Conservation (phyloP, 208 protist genomes). For the Balamuthia mandrillaris region DNA sequence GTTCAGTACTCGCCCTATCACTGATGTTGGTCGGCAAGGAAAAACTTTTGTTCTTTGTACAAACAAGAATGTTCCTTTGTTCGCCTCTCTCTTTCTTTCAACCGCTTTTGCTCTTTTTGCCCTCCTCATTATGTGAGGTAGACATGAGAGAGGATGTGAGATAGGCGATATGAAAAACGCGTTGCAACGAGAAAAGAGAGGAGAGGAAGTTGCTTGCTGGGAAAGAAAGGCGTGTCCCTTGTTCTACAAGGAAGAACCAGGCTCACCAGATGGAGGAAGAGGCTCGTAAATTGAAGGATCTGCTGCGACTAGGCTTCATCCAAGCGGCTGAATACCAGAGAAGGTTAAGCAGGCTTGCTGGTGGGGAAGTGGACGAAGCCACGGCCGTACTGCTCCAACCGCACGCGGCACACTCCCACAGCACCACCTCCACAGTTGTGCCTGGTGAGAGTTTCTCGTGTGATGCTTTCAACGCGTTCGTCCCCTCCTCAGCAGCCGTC, state of each 20-base stretch:
- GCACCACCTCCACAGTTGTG: too few relatives aligned
- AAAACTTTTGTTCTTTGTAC: too few relatives aligned
- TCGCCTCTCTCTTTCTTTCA: background rate
- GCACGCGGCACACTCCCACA: background rate
- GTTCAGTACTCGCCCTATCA: too few relatives aligned
- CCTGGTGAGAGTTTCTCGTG: too few relatives aligned
- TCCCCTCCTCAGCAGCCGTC: background rate
- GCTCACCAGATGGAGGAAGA: background rate
- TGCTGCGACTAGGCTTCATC: background rate
- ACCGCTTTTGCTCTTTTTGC: background rate
- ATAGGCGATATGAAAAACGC: background rate
- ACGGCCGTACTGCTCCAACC: background rate
- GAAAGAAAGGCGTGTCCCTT: too few relatives aligned
- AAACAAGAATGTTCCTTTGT: too few relatives aligned
- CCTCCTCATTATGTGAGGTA: background rate
- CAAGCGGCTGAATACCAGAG: background rate
- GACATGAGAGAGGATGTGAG: background rate
- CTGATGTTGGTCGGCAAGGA: too few relatives aligned
- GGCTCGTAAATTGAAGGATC: background rate
- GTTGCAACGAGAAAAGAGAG: too few relatives aligned
- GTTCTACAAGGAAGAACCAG: background rate
- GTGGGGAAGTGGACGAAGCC: background rate
- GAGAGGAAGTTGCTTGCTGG: too few relatives aligned
- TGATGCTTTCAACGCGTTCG: too few relatives aligned
- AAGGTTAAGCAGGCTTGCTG: background rate